Evolutionary conservation across 345 rosid species (phyloP).

Genomic region (Cardamine resedifolia): DNA sequence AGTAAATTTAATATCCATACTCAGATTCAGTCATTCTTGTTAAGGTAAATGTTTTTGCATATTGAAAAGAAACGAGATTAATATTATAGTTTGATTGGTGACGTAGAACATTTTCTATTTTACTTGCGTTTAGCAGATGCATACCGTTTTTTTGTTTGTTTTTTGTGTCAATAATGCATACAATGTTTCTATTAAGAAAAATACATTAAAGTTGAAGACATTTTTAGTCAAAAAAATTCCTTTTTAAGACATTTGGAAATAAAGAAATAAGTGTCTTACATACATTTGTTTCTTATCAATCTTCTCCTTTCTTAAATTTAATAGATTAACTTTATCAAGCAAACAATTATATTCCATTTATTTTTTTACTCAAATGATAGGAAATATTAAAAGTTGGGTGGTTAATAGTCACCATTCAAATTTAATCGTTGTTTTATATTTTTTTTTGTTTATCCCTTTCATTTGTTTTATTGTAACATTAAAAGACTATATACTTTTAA

Average conservation of each 20-base stretch:
- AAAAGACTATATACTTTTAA: background rate
- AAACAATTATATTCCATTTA: background rate
- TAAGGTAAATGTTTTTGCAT: background rate
- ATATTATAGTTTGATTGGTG: background rate
- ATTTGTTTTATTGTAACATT: background rate
- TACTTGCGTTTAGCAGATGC: background rate
- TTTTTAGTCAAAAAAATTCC: too few species aligned
- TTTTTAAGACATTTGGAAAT: background rate
- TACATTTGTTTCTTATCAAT: background rate
- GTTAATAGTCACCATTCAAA: background rate
- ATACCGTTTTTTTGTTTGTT: background rate
- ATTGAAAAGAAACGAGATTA: background rate
- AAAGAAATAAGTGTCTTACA: background rate
- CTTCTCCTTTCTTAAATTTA: background rate
- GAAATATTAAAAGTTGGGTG: background rate
- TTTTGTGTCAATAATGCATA: background rate
- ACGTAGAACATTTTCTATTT: background rate
- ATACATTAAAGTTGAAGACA: background rate
- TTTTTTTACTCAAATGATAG: background rate
- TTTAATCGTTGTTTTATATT: background rate
- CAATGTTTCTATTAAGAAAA: background rate
- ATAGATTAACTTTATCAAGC: background rate
- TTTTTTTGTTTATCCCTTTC: background rate
- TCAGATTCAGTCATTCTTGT: conserved; percentile 20
- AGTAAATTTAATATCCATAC: conserved; percentile 19